Percentiles rank a stretch among this genome's conserved stretches.
These are phyloP conservation scores for Colletotrichum sp. DNA, from an alignment of 2,329 filamentous ascomycete genomes.

Conservation along the genomic window DNA sequence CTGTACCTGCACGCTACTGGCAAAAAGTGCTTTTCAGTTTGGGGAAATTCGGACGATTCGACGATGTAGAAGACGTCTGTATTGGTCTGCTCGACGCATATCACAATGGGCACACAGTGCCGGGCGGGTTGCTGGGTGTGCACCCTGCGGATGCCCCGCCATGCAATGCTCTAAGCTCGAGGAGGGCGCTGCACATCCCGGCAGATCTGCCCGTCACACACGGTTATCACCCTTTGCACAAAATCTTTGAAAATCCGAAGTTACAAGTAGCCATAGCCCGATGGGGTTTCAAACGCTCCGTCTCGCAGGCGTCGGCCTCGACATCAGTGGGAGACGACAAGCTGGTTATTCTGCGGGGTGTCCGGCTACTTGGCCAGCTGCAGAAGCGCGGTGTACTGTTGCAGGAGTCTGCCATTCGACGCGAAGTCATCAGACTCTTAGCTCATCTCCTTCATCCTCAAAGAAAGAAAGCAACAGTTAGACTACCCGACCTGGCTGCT, in stretches of 20 bases:
- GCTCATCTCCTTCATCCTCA: neutral
- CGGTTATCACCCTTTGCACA: constrained; percentile 50
- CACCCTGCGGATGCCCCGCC: constrained; percentile 47
- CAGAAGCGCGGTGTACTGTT: constrained; percentile 39
- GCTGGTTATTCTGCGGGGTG: constrained; percentile 40
- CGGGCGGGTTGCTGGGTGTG: constrained; percentile 42
- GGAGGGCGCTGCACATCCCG: constrained; percentile 26
- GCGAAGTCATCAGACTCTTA: constrained; percentile 14
- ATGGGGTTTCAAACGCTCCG: constrained; percentile 48
- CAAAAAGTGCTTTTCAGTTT: constrained; percentile 47
- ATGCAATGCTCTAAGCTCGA: neutral
- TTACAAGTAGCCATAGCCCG: constrained; percentile 46
- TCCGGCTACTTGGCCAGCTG: constrained; percentile 38
- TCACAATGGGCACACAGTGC: constrained; percentile 24
- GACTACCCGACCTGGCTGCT: neutral
- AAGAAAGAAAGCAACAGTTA: neutral
- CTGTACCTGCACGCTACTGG: constrained; percentile 45
- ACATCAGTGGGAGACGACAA: constrained; percentile 17
- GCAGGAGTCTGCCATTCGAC: constrained; percentile 21
- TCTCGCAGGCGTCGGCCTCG: constrained; percentile 22
- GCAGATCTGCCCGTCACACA: constrained; percentile 46
- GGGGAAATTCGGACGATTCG: constrained; percentile 45
- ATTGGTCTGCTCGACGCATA: constrained; percentile 48
- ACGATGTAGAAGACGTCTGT: constrained; percentile 49
- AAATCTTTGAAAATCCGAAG: constrained; percentile 43